Evolutionary conservation across 1,284 basidiomycete species (phyloP).

Genomic region (Tetrapyrgos nigripes): DNA sequence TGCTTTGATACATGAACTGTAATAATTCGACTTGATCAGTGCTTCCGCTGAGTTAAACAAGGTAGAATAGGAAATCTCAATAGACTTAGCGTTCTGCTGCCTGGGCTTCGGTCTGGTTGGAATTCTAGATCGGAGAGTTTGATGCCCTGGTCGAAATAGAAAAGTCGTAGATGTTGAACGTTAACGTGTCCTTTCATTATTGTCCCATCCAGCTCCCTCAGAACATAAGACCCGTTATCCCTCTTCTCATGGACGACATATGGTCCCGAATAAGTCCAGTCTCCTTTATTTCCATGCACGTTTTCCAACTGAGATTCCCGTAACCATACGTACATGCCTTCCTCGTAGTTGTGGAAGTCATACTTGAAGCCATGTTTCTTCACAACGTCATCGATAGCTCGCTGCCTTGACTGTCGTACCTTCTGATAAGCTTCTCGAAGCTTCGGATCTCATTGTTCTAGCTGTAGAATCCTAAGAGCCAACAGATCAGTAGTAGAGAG

Average conservation of each 20-base stretch:
- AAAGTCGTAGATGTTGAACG: neutral
- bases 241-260: constrained; percentile 15
- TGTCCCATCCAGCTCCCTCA: constrained; percentile 6
- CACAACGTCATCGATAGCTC: neutral
- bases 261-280: constrained; percentile 4
- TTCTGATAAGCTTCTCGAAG: neutral
- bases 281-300: neutral
- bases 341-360: constrained; percentile 1
- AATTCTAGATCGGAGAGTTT: neutral
- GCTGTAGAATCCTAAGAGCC: constrained; percentile 13
- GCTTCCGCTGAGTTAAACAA: too few relatives aligned
- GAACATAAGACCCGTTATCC: neutral
- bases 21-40: too few relatives aligned
- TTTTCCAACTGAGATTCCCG: neutral
- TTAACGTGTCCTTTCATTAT: constrained; percentile 9
- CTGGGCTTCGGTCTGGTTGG: neutral
- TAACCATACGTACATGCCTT: constrained; percentile 1
- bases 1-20: too few relatives aligned
- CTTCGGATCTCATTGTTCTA: constrained; percentile 4
- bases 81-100: too few relatives aligned
- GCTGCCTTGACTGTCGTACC: neutral
- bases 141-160: constrained; percentile 12
- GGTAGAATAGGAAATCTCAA: too few relatives aligned
- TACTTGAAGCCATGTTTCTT: neutral
- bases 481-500: constrained; percentile 19